Evolutionary conservation across 2,329 filamentous ascomycete genomes (phyloP), one percentile per base, ranked within the genome.

Genomic region (Stylonectria norvegica): DNA sequence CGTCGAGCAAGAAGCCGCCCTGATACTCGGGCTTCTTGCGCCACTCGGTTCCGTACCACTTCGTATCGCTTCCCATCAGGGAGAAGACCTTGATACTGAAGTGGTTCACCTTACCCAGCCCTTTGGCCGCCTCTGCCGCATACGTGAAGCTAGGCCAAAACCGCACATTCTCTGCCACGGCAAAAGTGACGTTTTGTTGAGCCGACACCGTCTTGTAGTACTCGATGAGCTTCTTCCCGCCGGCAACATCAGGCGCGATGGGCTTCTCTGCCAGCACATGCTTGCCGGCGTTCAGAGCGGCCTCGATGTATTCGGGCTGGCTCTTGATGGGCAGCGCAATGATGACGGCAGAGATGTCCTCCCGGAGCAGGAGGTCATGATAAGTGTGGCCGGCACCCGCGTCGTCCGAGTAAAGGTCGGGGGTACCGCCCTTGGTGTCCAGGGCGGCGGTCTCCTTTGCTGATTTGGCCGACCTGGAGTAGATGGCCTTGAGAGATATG

Each of bases 1-100:
- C 84, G 56, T 90, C 86, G 2, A 90, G 75, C 39, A 89, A 61
- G 58, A 89, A 89, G 0, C 86, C 86, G 39, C 86, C 86, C 62
- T 89, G 85, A 58, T 87, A 78, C 37, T 76, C 70, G 1, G 86
- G 85, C 40, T 67, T 73, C 60, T 83, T 83, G 39, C 86, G 79
- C 86, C 85, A 78, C 18, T 65, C 49, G 3, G 75, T 79, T 34
- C 71, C 66, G 49, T 69, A 72, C 56, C 72, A 78, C 58, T 71
- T 70, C 53, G 69, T 58, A 38, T 57, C 54, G 40, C 49, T 34
- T 28, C 55, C 42, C 57, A 72, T 62, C 49, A 64, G 59, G 11
- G 47, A 57, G 40, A 66, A 58, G 22, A 68, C 36, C 18, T 61
- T 56, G 20, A 68, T 63, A 31, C 60, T 58, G 59, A 85, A 84